Evolutionary conservation across 2,329 filamentous ascomycete genomes (phyloP).

Genomic region (Xylaria arbuscula): DNA sequence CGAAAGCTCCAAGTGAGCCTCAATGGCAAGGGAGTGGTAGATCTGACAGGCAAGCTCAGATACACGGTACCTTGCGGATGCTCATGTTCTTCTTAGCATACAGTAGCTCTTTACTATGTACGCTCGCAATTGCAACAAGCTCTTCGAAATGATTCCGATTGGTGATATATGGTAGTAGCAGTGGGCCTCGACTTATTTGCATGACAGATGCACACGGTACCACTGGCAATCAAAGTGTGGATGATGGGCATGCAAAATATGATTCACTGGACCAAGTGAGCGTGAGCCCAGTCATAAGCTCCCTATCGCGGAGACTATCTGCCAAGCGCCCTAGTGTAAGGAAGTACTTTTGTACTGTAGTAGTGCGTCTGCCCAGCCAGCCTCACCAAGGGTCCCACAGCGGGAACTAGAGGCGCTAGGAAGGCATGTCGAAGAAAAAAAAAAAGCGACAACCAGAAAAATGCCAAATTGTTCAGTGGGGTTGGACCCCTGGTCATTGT

Average conservation of each 20-base stretch:
- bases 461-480: constrained; percentile 19
- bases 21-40: constrained; percentile 1
- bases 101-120: constrained; percentile 26
- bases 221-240: constrained; percentile 15
- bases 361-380: constrained; percentile 33
- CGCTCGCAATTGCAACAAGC: constrained; percentile 33
- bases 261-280: constrained; percentile 32
- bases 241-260: constrained; percentile 31
- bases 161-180: constrained; percentile 17
- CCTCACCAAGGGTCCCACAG: constrained; percentile 38
- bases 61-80: constrained; percentile 29
- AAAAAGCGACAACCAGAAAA: constrained; percentile 13
- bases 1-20: constrained; percentile 9
- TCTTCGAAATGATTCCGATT: constrained; percentile 34
- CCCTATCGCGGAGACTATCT: constrained; percentile 22
- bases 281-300: constrained; percentile 21
- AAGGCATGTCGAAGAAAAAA: constrained; percentile 14
- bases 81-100: constrained; percentile 37
- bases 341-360: constrained; percentile 11
- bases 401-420: constrained; percentile 39
- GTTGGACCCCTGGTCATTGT: constrained; percentile 12
- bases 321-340: constrained; percentile 3
- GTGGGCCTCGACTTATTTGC: constrained; percentile 32
- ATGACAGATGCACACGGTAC: constrained; percentile 33
- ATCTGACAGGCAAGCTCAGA: constrained; percentile 17